Percentiles rank a stretch among this genome's conserved stretches.
Conservation (phyloP, 2,329 filamentous ascomycete genomes). For the Fusarium verticillioides region DNA sequence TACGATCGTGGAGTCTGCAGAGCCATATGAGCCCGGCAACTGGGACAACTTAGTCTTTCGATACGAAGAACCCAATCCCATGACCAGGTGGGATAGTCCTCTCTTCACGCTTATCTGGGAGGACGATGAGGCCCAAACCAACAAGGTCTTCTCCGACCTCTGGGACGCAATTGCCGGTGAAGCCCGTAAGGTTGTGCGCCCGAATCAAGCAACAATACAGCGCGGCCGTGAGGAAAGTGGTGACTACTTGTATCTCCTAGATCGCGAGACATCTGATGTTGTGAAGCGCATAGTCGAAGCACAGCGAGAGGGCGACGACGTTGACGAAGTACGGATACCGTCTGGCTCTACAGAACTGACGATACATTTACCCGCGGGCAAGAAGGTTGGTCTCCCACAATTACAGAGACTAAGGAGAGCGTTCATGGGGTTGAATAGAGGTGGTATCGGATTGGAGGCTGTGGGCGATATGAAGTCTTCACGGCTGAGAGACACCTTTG, state of each 20-base stretch:
- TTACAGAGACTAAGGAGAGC: slow-evolving; percentile 81
- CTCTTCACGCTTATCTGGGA: slow-evolving; percentile 83
- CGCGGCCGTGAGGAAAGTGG: slow-evolving; percentile 70
- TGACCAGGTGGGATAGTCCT: slow-evolving; percentile 86
- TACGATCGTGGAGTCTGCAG: slow-evolving; percentile 40
- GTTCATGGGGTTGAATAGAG: slow-evolving; percentile 81
- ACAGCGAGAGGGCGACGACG: slow-evolving; percentile 74
- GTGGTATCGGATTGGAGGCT: slow-evolving; percentile 68
- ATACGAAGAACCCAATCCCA: slow-evolving; percentile 87
- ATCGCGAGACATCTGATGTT: slow-evolving; percentile 81
- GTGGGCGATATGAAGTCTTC: slow-evolving; percentile 64
- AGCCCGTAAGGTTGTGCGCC: slow-evolving; percentile 71
- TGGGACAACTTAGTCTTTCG: slow-evolving; percentile 85
- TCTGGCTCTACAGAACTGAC: slow-evolving; percentile 56
- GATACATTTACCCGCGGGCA: slow-evolving; percentile 71
- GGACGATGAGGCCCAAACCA: slow-evolving; percentile 71
- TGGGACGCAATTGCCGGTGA: slow-evolving; percentile 80
- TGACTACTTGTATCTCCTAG: slow-evolving; percentile 84
- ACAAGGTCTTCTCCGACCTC: slow-evolving; percentile 69
- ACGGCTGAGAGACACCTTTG: slow-evolving; percentile 71
- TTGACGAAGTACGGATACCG: slow-evolving; percentile 65
- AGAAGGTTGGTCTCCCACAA: slow-evolving; percentile 76
- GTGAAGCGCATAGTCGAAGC: slow-evolving; percentile 75
- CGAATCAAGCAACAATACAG: slow-evolving; percentile 80
- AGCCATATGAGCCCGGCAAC: slow-evolving; percentile 66